phyloP scores from a whole-genome alignment of 176 grass and related monocot species.

The Areca catechu region DNA sequence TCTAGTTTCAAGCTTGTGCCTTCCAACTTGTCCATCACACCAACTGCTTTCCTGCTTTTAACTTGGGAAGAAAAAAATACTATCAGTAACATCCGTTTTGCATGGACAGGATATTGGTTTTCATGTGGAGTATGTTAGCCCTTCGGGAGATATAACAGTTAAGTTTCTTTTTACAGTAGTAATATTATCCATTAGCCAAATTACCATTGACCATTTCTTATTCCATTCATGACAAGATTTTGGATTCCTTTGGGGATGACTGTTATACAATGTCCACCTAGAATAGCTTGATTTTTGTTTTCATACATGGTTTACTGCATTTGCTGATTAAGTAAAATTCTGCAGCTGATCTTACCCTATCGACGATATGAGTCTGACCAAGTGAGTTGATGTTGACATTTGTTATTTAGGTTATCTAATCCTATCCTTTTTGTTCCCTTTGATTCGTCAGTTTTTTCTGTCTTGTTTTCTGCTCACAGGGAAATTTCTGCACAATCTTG shows the following conservation, averaged over 20 bases:
- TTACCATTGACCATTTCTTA: too few species aligned
- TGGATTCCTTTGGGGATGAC: too few species aligned
- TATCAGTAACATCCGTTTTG: constrained; percentile 6
- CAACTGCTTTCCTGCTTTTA: too few species aligned
- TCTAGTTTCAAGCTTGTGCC: too few species aligned
- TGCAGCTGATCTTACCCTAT: constrained; percentile 90
- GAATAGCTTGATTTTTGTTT: too few species aligned
- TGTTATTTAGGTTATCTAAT: neutral
- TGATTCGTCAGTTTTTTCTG: constrained; percentile 1
- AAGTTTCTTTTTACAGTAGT: constrained; percentile 22
- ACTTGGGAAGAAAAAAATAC: neutral
- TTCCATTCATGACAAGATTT: too few species aligned
- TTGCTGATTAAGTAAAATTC: neutral
- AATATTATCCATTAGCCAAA: too few species aligned
- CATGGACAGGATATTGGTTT: constrained; percentile 87
- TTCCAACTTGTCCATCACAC: too few species aligned
- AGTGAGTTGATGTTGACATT: constrained; percentile 24
- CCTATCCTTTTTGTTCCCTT: neutral
- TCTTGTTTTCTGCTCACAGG: constrained; percentile 34
- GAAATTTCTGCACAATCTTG: constrained; percentile 83
- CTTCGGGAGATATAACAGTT: constrained; percentile 82
- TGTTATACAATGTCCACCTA: too few species aligned
- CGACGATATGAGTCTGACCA: constrained; percentile 83
- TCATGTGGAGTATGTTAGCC: constrained; percentile 82
- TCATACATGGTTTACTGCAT: too few species aligned